phyloP scores from a whole-genome alignment of 1,284 basidiomycete species.

The Ustilago xerochloae region DNA sequence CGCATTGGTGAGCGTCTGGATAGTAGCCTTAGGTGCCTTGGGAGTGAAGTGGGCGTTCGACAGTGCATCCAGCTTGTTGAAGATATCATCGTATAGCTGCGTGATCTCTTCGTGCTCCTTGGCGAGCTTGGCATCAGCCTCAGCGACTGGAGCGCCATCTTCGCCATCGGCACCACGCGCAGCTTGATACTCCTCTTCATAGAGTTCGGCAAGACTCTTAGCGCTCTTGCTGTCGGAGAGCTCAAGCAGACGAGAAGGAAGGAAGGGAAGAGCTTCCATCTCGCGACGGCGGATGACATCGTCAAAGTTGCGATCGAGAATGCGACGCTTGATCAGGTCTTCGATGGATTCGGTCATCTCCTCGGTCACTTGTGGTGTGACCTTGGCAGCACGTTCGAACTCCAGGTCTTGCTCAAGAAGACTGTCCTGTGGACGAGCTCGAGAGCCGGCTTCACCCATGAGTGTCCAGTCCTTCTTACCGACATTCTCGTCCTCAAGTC shows the following conservation, averaged over 20 bases:
- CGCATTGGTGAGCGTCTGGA: conserved; percentile 85
- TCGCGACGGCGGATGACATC: conserved; percentile 86
- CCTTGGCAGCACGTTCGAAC: conserved; percentile 87
- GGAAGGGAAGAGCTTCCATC: conserved; percentile 78
- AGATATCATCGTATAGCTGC: conserved; percentile 84
- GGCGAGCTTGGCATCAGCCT: conserved; percentile 86
- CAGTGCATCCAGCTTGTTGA: conserved; percentile 89
- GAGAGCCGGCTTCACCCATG: conserved; percentile 87
- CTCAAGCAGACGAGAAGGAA: conserved; percentile 89
- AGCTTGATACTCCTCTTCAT: conserved; percentile 89
- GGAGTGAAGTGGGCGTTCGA: conserved; percentile 96
- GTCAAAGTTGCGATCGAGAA: conserved; percentile 86
- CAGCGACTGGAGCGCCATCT: conserved; percentile 73
- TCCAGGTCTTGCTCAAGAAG: conserved; percentile 93
- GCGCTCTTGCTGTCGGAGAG: conserved; percentile 78
- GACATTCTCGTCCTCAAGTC: conserved; percentile 73
- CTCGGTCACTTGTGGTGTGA: conserved; percentile 89
- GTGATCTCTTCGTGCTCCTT: conserved; percentile 91
- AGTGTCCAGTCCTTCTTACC: conserved; percentile 86
- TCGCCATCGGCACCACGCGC: conserved; percentile 70
- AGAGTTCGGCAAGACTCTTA: conserved; percentile 93
- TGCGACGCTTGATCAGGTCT: conserved; percentile 89
- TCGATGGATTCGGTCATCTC: conserved; percentile 85
- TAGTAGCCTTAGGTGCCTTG: conserved; percentile 89
- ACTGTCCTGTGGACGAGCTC: conserved; percentile 87